Percentiles rank a stretch among this genome's conserved stretches.
phyloP scores from a whole-genome alignment of 305 asterid species.

The Ilex paraguariensis region DNA sequence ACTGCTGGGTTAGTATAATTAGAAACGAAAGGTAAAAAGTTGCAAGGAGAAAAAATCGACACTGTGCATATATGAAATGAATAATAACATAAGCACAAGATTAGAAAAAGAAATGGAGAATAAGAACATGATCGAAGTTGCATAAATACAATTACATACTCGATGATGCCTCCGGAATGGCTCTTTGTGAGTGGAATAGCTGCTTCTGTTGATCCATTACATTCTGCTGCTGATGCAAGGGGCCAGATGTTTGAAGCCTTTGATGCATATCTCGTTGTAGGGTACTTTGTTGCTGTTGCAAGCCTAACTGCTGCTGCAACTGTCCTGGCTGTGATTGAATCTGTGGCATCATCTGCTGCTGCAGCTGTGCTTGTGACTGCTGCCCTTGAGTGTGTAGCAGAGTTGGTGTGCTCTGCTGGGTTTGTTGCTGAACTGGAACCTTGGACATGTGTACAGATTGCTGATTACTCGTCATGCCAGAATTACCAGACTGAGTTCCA shows the following conservation, averaged over 20 bases:
- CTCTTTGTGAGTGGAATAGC: constrained; percentile 70
- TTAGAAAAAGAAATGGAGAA: constrained; percentile 1
- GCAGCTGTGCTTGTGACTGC: constrained; percentile 66
- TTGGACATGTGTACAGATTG: constrained; percentile 65
- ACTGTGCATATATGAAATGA: too few relatives aligned
- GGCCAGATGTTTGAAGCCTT: constrained; percentile 66
- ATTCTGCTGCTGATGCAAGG: constrained; percentile 78
- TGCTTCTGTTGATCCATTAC: constrained; percentile 78
- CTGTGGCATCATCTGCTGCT: constrained; percentile 85
- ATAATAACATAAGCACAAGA: neutral
- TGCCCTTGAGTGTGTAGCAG: constrained; percentile 73
- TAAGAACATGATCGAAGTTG: constrained; percentile 9
- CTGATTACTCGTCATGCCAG: constrained; percentile 60
- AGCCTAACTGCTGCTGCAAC: constrained; percentile 61
- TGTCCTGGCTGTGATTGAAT: constrained; percentile 79
- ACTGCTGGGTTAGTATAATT: too few relatives aligned
- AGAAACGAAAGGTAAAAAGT: too few relatives aligned
- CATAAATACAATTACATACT: constrained; percentile 40
- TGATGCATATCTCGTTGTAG: constrained; percentile 76
- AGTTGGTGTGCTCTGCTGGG: constrained; percentile 56
- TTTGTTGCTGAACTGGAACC: constrained; percentile 70
- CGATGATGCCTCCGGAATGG: constrained; percentile 61
- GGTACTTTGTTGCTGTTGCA: constrained; percentile 68
- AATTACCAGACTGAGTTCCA: constrained; percentile 67
- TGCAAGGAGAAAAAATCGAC: too few relatives aligned